Percentiles rank a stretch among this genome's conserved stretches.
phyloP scores from a whole-genome alignment of 129 eudicot species.

The Flaveria trinervia region DNA sequence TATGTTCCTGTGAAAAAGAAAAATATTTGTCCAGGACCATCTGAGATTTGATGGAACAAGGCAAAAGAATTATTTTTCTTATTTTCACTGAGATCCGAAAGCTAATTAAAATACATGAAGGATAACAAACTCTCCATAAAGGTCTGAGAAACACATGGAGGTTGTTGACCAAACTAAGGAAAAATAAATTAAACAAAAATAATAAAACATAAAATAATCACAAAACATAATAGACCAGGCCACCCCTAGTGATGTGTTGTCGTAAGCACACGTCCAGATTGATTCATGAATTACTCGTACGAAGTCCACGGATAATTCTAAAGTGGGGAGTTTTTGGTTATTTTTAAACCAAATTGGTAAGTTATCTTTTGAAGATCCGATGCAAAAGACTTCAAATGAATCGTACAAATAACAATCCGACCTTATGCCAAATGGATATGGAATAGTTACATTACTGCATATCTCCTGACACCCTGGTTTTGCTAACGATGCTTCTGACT shows the following conservation, averaged over 20 bases:
- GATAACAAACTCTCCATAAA: too few species aligned
- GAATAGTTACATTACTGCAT: constrained; percentile 24
- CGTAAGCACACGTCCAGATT: background rate
- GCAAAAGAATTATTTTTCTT: too few species aligned
- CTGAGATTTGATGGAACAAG: too few species aligned
- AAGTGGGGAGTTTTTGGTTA: background rate
- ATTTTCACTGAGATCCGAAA: too few species aligned
- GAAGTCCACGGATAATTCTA: constrained; percentile 8
- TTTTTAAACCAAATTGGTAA: constrained; percentile 4
- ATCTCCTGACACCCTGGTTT: constrained; percentile 25
- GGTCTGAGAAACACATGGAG: too few species aligned
- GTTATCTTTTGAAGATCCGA: background rate
- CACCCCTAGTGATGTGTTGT: background rate
- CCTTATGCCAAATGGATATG: constrained; percentile 26
- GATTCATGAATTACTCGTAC: constrained; percentile 1
- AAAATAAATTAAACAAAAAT: too few species aligned
- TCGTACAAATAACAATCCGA: background rate
- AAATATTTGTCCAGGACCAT: background rate
- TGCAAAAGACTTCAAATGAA: constrained; percentile 22
- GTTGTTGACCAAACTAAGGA: too few species aligned
- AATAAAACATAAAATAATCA: too few species aligned
- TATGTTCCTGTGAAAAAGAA: constrained; percentile 16
- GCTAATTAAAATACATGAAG: too few species aligned
- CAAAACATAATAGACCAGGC: background rate
- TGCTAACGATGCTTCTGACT: constrained; percentile 7